Evolutionary conservation across 306 rosid species (phyloP), one percentile per base, ranked within the genome.

Genomic region (Acacia crassicarpa): DNA sequence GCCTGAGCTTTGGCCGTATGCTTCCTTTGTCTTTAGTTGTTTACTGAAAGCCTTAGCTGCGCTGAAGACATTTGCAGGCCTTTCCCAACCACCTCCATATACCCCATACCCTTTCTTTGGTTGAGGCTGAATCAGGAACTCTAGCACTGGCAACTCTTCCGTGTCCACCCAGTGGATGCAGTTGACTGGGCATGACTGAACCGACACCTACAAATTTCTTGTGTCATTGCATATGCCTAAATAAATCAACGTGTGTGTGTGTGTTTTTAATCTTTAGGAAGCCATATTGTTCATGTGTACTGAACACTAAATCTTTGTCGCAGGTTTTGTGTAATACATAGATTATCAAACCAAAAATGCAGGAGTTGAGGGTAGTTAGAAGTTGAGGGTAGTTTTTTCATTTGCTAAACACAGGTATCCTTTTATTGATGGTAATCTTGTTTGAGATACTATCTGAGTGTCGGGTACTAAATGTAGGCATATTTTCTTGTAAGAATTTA

Each of bases 71-170:
- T 93, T 90, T 73, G 85, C 88, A 17, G 92, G 91, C 68, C 85
- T 91, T 78, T 91, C 96, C 97, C 97, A 93, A 16, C 94, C 96
- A 75, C 97, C 97, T 75, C 94, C 97, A 78, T 87, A 93, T 66
- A 91, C 85, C 3, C 96, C 97, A 85, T 90, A 85, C 45, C 83
- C 96, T 51, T 90, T 89, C 79, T 90, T 93, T 6, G 81, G 90
- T 75, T 80, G 97, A 43, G 96, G 96, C 77, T 90, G 91, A 56
- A 86, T 89, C 80, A 91, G 77, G 83, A 91, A 90, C 89, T 93
- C 97, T 1, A 93, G 92, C 87, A 84, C 88, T 2, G 88, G 61
- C 69, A 91, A 41, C 41, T 91, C 92, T 74, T 91, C 93, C 15
- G 76, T 81, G 14, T 87, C 90, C 75, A 91, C 98, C 98, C 93